phyloP scores from a whole-genome alignment of 2,329 filamentous ascomycete genomes.

The Colletotrichum lentis region DNA sequence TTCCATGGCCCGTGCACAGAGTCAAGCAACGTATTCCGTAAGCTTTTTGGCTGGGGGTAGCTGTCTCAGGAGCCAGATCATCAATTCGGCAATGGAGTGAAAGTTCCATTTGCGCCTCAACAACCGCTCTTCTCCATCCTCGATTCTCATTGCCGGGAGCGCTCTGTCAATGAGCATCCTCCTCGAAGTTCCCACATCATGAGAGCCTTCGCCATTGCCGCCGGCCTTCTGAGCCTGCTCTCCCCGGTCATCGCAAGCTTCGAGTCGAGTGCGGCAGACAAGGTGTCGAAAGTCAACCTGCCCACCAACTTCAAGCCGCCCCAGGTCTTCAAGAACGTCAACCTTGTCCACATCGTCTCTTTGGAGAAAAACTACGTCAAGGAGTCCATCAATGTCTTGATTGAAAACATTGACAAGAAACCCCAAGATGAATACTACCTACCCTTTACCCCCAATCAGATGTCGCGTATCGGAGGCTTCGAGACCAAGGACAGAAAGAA shows the following conservation, averaged over 20 bases:
- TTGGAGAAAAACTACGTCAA: constrained; percentile 91
- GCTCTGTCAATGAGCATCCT: constrained; percentile 43
- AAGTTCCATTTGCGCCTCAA: constrained; percentile 38
- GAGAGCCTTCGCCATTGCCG: constrained; percentile 61
- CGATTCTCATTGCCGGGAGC: constrained; percentile 38
- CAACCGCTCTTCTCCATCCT: constrained; percentile 27
- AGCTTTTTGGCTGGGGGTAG: constrained; percentile 46
- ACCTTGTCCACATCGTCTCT: constrained; percentile 88
- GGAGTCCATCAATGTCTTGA: constrained; percentile 91
- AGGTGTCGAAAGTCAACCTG: constrained; percentile 65
- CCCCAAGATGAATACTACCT: constrained; percentile 91
- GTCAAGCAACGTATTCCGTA: constrained; percentile 49
- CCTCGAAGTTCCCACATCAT: constrained; percentile 48
- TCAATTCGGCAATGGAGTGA: constrained; percentile 39
- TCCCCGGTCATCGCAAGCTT: constrained; percentile 54
- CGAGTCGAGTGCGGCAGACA: constrained; percentile 48
- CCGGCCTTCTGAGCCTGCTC: constrained; percentile 67
- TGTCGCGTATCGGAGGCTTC: constrained; percentile 81
- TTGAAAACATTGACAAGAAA: constrained; percentile 83
- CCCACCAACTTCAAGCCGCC: constrained; percentile 80
- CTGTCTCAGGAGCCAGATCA: constrained; percentile 41
- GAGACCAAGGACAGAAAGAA: constrained; percentile 95
- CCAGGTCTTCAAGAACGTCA: constrained; percentile 91
- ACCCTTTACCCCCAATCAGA: constrained; percentile 79
- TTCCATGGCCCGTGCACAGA: constrained; percentile 28